Evolutionary conservation across 257 asterid species (phyloP).

Genomic region (Fraxinus quadrangulata): DNA sequence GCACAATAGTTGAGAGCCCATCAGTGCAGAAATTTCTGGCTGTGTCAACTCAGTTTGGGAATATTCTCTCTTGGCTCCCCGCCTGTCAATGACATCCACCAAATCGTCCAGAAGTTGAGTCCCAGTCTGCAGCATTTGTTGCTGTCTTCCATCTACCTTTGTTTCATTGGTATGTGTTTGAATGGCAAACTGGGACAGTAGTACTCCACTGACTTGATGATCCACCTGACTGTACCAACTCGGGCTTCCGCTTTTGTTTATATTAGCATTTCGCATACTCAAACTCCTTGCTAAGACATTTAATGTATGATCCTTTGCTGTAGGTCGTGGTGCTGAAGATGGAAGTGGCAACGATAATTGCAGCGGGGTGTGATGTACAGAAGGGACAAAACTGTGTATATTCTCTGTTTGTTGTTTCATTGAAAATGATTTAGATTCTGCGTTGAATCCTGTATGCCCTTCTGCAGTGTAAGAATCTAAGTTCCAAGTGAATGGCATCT

Average conservation of each 20-base stretch:
- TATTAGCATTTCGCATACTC: slow-evolving; percentile 38
- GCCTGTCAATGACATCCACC: slow-evolving; percentile 28
- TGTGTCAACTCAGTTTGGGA: slow-evolving; percentile 28
- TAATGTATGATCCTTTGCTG: slow-evolving; percentile 47
- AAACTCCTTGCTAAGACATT: slow-evolving; percentile 65
- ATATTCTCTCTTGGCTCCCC: slow-evolving; percentile 48
- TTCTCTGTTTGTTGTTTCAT: slow-evolving; percentile 25
- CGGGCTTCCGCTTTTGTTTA: slow-evolving; percentile 29
- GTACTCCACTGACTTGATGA: slow-evolving; percentile 36
- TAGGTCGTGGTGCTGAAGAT: slow-evolving; percentile 26
- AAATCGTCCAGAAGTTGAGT: slow-evolving; percentile 35
- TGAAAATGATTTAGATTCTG: slow-evolving; percentile 29
- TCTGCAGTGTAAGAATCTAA: slow-evolving; percentile 39
- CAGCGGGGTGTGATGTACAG: slow-evolving; percentile 28
- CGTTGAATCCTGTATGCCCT: slow-evolving; percentile 29
- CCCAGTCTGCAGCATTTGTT: slow-evolving; percentile 30
- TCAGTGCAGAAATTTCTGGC: slow-evolving; percentile 22
- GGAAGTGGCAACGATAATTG: slow-evolving; percentile 30
- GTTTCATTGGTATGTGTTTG: slow-evolving; percentile 36
- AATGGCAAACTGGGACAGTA: slow-evolving; percentile 30
- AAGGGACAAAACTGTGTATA: slow-evolving; percentile 16
- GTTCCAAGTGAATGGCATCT: slow-evolving; percentile 42
- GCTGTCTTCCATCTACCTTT: slow-evolving; percentile 32
- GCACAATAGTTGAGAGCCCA: slow-evolving; percentile 40
- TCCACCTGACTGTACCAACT: slow-evolving; percentile 34